Evolutionary conservation across 164 flowering plant species (phyloP).

Genomic region (Annona cherimola): DNA sequence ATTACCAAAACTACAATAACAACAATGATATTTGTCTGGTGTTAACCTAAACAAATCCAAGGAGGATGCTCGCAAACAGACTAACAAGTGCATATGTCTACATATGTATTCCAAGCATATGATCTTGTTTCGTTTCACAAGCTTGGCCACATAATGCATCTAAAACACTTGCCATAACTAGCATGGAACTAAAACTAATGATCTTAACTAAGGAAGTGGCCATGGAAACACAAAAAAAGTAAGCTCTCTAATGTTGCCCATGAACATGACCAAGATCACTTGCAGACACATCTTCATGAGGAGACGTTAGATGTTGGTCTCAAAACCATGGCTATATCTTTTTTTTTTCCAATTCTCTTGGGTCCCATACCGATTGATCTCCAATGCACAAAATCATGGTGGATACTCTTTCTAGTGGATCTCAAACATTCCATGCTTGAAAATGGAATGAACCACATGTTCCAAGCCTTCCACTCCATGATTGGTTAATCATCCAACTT

Average conservation of each 20-base stretch:
- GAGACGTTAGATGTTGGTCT: constrained; percentile 44
- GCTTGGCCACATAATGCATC: constrained; percentile 21
- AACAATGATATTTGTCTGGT: constrained; percentile 7
- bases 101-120: constrained; percentile 19
- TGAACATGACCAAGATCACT: constrained; percentile 62
- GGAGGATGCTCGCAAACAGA: constrained; percentile 11
- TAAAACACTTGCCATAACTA: constrained; percentile 20
- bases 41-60: constrained; percentile 9
- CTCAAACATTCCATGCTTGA: too few species aligned
- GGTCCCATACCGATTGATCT: too few species aligned
- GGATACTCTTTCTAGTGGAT: too few species aligned
- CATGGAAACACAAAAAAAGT: constrained; percentile 67
- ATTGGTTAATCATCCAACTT: too few species aligned
- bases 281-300: constrained; percentile 43
- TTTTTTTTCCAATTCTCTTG: constrained; percentile 50
- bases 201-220: constrained; percentile 69
- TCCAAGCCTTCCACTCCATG: too few species aligned
- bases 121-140: constrained; percentile 20
- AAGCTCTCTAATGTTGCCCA: constrained; percentile 70
- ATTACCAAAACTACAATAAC: too few species aligned
- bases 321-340: constrained; percentile 59
- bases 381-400: too few species aligned
- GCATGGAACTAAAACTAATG: constrained; percentile 68
- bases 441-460: too few species aligned
- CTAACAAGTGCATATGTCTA: constrained; percentile 15